Evolutionary conservation across 495 filamentous ascomycete genomes (phyloP).

Genomic region (Hypoxylon crocopeplum): DNA sequence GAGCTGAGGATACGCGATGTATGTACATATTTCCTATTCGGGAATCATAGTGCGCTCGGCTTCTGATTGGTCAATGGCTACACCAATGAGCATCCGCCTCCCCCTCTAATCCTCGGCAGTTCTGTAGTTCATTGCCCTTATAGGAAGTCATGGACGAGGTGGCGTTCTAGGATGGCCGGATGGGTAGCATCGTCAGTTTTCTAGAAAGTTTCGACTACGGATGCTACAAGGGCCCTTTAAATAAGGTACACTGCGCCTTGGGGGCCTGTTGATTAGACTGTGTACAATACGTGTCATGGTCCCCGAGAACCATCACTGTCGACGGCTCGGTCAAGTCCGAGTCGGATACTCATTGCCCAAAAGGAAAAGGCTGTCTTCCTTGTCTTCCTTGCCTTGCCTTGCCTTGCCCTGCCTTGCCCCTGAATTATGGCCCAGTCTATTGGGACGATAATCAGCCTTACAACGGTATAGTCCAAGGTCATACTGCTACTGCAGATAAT

Average conservation of each 20-base stretch:
- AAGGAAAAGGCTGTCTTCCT: no score
- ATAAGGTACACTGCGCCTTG: slow-evolving; percentile 17
- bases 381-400: no score
- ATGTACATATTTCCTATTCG: slow-evolving; percentile 22
- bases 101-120: slow-evolving; percentile 5
- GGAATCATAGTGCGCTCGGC: slow-evolving; percentile 23
- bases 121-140: slow-evolving; percentile 8
- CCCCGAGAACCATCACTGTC: no score
- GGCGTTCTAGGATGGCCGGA: no score
- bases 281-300: not conserved
- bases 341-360: no score
- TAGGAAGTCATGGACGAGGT: slow-evolving; percentile 21
- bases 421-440: no score
- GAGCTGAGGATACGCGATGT: no score
- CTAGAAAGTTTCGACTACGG: slow-evolving; percentile 22
- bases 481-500: slow-evolving; percentile 19
- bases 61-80: slow-evolving; percentile 24
- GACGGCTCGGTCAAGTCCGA: no score
- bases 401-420: no score
- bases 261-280: not conserved
- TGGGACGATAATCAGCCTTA: slow-evolving; percentile 31
- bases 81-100: not conserved
- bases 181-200: slow-evolving; percentile 8
- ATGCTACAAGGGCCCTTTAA: not conserved
- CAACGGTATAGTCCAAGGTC: no score